phyloP scores from a whole-genome alignment of 495 filamentous ascomycete species.

The Delitschia confertaspora region DNA sequence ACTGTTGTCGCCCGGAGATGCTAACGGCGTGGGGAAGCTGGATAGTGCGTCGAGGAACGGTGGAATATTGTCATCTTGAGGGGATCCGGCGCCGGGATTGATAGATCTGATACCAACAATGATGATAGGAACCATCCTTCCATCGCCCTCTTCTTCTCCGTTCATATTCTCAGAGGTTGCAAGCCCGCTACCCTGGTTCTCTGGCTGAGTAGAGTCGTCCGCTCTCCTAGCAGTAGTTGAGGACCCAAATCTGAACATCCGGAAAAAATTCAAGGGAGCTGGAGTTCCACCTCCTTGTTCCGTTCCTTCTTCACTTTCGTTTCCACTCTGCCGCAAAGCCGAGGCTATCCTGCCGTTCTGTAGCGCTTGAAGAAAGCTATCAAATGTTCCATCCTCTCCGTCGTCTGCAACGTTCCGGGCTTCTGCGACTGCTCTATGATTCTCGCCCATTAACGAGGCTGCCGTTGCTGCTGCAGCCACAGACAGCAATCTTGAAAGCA shows the following conservation, averaged over 20 bases:
- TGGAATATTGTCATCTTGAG: conserved; percentile 42
- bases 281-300: conserved; percentile 23
- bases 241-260: conserved; percentile 41
- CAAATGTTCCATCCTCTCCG: conserved; percentile 40
- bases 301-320: conserved; percentile 23
- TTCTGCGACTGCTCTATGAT: conserved; percentile 35
- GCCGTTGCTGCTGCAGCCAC: conserved; percentile 41
- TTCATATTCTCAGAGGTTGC: conserved; percentile 36
- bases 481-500: conserved; percentile 39
- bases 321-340: conserved; percentile 33
- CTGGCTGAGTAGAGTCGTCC: conserved; percentile 8
- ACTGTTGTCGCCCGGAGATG: conserved; percentile 28
- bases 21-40: conserved; percentile 36
- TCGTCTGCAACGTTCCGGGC: conserved; percentile 31
- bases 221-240: conserved; percentile 16
- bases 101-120: conserved; percentile 68
- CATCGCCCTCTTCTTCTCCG: conserved; percentile 45
- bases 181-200: conserved; percentile 10
- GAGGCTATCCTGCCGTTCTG: conserved; percentile 40
- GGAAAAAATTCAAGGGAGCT: conserved; percentile 40
- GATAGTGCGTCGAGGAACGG: conserved; percentile 55
- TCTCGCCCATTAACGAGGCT: conserved; percentile 39
- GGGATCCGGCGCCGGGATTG: conserved; percentile 42
- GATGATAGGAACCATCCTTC: conserved; percentile 57
- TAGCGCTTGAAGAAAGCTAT: conserved; percentile 38